These are phyloP conservation scores for Talaromyces amestolkiae DNA, from an alignment of 2,329 filamentous ascomycete genomes.

Conservation along the genomic window DNA sequence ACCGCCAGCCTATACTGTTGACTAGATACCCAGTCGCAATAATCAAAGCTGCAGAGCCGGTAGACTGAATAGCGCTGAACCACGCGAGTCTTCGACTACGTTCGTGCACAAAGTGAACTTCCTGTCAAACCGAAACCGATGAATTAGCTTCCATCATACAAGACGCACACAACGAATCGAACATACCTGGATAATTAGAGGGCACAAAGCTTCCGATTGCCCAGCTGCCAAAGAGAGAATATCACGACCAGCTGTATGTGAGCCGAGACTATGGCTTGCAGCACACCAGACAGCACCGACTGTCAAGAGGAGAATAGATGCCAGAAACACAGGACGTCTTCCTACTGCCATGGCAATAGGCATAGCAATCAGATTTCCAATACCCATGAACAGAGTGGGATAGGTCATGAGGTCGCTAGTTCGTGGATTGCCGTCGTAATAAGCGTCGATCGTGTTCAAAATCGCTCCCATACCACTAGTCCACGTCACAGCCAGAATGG, in stretches of 20 bases:
- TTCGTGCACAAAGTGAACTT: neutral
- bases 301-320: neutral
- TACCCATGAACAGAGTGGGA: neutral
- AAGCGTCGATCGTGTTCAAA: neutral
- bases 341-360: neutral
- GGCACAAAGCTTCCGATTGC: conserved; percentile 10
- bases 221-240: conserved; percentile 5
- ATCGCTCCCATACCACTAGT: neutral
- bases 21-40: neutral
- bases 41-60: neutral
- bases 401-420: neutral
- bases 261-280: neutral
- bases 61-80: neutral
- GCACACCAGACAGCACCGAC: neutral
- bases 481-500: neutral
- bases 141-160: neutral
- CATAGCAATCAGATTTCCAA: neutral
- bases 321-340: neutral
- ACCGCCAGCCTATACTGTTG: neutral
- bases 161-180: too few relatives aligned
- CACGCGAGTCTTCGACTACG: neutral
- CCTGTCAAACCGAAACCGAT: neutral
- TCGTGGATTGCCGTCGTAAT: neutral
- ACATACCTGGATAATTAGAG: conserved; percentile 4
- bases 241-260: neutral